These are phyloP conservation scores for Globisporangium lucens DNA, from an alignment of 352 stramenopile species.

Conservation along the genomic window DNA sequence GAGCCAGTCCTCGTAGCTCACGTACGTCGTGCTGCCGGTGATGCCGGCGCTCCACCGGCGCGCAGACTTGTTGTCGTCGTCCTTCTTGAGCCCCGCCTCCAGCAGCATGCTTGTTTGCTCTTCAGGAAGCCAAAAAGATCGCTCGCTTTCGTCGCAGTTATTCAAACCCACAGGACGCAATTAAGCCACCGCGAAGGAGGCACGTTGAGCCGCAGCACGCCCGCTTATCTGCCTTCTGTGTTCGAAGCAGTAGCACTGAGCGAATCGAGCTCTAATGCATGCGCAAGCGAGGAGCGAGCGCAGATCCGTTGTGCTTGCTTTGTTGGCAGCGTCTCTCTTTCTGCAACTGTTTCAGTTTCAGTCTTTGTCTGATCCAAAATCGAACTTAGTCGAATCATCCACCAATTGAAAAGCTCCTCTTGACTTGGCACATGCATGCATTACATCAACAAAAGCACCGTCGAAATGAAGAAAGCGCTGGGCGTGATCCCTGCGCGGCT, in stretches of 20 bases:
- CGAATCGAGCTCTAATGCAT: not conserved
- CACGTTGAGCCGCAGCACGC: not conserved
- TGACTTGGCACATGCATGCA: not conserved
- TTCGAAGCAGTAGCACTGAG: not conserved
- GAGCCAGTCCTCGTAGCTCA: slow-evolving; percentile 61
- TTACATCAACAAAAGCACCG: not conserved
- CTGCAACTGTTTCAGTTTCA: slow-evolving; percentile 1
- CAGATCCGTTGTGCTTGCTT: not conserved
- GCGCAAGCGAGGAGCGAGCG: not conserved
- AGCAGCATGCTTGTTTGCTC: slow-evolving; percentile 39
- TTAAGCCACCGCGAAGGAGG: not conserved
- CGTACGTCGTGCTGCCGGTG: slow-evolving; percentile 18
- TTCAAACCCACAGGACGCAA: not conserved
- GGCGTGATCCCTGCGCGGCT: slow-evolving; percentile 76
- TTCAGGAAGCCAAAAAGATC: not conserved
- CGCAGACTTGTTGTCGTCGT: slow-evolving; percentile 45
- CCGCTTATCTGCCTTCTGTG: not conserved
- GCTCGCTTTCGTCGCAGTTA: not conserved
- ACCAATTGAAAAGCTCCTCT: not conserved
- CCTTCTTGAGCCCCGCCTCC: slow-evolving; percentile 54
- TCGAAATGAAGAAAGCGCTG: slow-evolving; percentile 49
- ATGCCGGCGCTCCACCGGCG: slow-evolving; percentile 24
- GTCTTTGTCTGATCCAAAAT: not conserved
- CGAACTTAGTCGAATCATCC: slow-evolving; percentile 3
- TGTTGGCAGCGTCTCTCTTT: not conserved